These are phyloP conservation scores for Plenodomus lindquistii DNA, from an alignment of 2,329 filamentous ascomycete species.

Conservation along the genomic window DNA sequence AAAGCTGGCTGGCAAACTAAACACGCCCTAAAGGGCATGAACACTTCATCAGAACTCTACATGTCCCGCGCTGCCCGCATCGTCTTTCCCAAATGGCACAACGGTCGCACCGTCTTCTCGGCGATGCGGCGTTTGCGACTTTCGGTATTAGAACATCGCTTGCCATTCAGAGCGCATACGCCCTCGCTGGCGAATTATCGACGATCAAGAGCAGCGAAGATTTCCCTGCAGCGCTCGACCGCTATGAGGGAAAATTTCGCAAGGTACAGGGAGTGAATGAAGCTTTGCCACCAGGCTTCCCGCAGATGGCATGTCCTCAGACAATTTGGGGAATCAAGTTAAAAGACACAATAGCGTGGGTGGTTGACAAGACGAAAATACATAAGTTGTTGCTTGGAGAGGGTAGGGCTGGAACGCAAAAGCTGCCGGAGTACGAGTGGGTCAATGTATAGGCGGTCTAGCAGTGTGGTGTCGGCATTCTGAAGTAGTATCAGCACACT, in stretches of 20 bases:
- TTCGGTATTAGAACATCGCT: conserved; percentile 36
- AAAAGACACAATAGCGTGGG: conserved; percentile 3
- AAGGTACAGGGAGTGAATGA: conserved; percentile 19
- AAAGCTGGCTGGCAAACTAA: conserved; percentile 53
- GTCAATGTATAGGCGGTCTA: neutral
- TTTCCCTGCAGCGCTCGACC: conserved; percentile 21
- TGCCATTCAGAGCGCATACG: conserved; percentile 46
- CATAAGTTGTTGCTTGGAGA: conserved; percentile 5
- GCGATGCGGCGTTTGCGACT: conserved; percentile 54
- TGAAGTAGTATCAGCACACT: too few relatives aligned
- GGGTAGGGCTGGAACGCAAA: conserved; percentile 1
- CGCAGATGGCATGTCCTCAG: conserved; percentile 37
- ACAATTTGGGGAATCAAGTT: conserved; percentile 31
- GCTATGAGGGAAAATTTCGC: conserved; percentile 26
- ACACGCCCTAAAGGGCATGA: conserved; percentile 50
- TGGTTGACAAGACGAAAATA: conserved; percentile 5
- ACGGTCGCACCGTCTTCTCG: conserved; percentile 56
- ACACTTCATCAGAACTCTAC: conserved; percentile 52
- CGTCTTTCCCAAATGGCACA: conserved; percentile 50
- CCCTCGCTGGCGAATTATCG: conserved; percentile 44
- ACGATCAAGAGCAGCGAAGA: conserved; percentile 18
- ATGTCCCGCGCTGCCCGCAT: conserved; percentile 51
- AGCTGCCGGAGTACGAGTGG: conserved; percentile 11
- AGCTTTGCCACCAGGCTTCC: conserved; percentile 10
- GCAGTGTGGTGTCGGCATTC: too few relatives aligned